Evolutionary conservation across 2,329 filamentous ascomycete species (phyloP).

Genomic region (Nemania diffusa): DNA sequence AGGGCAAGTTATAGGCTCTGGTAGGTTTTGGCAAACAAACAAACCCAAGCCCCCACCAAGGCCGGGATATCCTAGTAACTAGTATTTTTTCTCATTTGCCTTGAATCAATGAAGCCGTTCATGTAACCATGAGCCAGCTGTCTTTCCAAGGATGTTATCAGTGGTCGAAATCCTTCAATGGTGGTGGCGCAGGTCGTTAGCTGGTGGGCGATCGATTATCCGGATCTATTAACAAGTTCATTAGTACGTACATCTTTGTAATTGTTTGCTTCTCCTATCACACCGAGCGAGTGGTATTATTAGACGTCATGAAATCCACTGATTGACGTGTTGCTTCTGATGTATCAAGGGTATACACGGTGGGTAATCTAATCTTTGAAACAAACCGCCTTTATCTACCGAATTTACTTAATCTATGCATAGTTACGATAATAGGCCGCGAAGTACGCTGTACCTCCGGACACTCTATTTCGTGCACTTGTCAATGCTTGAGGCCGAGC

Average conservation of each 20-base stretch:
- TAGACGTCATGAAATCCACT: neutral
- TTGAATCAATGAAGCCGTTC: neutral
- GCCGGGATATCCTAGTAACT: neutral
- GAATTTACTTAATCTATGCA: neutral
- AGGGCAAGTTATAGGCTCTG: neutral
- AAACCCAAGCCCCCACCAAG: neutral
- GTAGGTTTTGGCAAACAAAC: conserved; percentile 5
- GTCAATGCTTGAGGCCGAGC: neutral
- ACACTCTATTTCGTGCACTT: conserved; percentile 5
- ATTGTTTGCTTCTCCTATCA: conserved; percentile 19
- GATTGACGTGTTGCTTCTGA: conserved; percentile 6
- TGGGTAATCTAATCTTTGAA: neutral
- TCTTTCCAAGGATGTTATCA: neutral
- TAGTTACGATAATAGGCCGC: neutral
- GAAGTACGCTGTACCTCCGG: neutral
- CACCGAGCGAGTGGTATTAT: neutral
- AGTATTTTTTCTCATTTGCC: neutral
- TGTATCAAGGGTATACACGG: neutral
- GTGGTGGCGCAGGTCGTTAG: conserved; percentile 3
- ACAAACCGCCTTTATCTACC: neutral
- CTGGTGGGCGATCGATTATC: neutral
- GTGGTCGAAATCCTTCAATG: neutral
- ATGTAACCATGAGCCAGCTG: neutral
- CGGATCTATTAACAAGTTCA: neutral
- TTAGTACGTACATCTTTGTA: neutral